phyloP scores from a whole-genome alignment of 179 eudicot genomes.

The Pouteria campechiana region DNA sequence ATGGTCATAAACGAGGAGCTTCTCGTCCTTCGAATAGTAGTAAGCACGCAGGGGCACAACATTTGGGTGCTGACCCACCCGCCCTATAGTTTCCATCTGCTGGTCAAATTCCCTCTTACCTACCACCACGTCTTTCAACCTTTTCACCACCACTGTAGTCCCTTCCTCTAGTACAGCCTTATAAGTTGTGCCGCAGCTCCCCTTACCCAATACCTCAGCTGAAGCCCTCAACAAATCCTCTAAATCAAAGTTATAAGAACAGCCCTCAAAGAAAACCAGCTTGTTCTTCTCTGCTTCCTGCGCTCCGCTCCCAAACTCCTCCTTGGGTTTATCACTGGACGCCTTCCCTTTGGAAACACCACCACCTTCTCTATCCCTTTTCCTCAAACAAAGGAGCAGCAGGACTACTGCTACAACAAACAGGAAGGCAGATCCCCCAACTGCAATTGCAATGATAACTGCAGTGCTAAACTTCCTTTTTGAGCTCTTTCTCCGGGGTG shows the following conservation, averaged over 20 bases:
- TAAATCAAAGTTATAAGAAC: slow-evolving; percentile 54
- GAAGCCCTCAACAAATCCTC: slow-evolving; percentile 68
- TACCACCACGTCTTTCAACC: slow-evolving; percentile 49
- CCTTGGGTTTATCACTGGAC: slow-evolving; percentile 39
- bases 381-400: slow-evolving; percentile 46
- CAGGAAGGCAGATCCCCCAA: slow-evolving; percentile 36
- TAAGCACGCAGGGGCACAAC: slow-evolving; percentile 52
- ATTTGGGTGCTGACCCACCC: slow-evolving; percentile 41
- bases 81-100: slow-evolving; percentile 57
- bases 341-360: slow-evolving; percentile 39
- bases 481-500: slow-evolving; percentile 7
- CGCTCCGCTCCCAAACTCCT: slow-evolving; percentile 65
- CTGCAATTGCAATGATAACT: slow-evolving; percentile 55
- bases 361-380: slow-evolving; percentile 20
- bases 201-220: slow-evolving; percentile 69
- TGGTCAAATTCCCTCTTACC: slow-evolving; percentile 68
- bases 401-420: slow-evolving; percentile 23
- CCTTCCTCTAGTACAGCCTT: slow-evolving; percentile 55
- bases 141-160: slow-evolving; percentile 41
- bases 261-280: slow-evolving; percentile 51
- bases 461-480: slow-evolving; percentile 28
- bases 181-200: slow-evolving; percentile 61
- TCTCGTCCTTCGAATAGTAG: slow-evolving; percentile 62
- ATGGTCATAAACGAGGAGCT: slow-evolving; percentile 50
- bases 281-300: slow-evolving; percentile 62